phyloP scores from a whole-genome alignment of 495 filamentous ascomycete species.

The Talaromyces proteolyticus region DNA sequence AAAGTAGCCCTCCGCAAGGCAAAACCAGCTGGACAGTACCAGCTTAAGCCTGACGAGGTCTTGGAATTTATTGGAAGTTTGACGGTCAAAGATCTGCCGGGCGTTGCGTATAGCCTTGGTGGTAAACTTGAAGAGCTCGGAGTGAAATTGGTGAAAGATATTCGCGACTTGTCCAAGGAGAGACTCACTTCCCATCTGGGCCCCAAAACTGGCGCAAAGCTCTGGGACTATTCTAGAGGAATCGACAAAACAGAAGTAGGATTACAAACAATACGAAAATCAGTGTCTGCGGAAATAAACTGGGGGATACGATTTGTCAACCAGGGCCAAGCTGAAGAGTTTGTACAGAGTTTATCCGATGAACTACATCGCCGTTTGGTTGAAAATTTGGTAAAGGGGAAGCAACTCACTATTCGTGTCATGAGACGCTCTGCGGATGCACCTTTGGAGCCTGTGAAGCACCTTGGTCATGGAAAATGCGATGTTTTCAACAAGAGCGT shows the following conservation, averaged over 20 bases:
- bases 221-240: conserved; percentile 87
- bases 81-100: conserved; percentile 74
- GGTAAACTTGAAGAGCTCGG: conserved; percentile 84
- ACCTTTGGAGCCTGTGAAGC: conserved; percentile 87
- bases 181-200: conserved; percentile 66
- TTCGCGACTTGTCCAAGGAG: conserved; percentile 70
- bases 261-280: conserved; percentile 73
- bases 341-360: conserved; percentile 72
- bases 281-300: conserved; percentile 92
- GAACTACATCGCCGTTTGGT: conserved; percentile 76
- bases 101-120: conserved; percentile 80
- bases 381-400: conserved; percentile 79
- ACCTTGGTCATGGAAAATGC: conserved; percentile 92
- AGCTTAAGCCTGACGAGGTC: conserved; percentile 74
- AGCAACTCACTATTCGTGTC: conserved; percentile 85
- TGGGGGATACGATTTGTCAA: conserved; percentile 95
- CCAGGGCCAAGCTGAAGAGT: conserved; percentile 85
- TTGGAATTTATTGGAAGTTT: conserved; percentile 70
- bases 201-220: conserved; percentile 85
- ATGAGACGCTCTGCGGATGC: conserved; percentile 83
- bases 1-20: conserved; percentile 88
- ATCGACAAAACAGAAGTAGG: conserved; percentile 86
- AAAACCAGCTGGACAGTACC: conserved; percentile 90
- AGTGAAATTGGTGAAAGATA: conserved; percentile 73
- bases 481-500: conserved; percentile 87